A percentile compares a stretch with the other conserved stretches of the same genome.
These are phyloP conservation scores for Trichoderma lentiforme DNA, from an alignment of 2,329 filamentous ascomycete species.

Conservation along the genomic window DNA sequence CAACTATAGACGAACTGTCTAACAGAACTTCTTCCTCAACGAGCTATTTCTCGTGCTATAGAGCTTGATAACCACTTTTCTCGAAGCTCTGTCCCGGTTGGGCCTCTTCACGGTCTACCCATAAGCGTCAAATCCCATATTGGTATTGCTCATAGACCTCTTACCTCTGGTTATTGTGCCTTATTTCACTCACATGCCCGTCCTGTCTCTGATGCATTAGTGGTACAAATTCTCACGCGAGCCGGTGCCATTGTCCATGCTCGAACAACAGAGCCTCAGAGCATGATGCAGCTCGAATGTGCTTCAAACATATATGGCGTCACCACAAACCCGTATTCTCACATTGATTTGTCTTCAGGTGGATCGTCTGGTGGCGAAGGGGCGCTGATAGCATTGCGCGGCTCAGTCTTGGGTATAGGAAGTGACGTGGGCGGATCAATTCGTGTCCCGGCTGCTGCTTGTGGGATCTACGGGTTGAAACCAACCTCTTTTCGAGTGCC, in stretches of 20 bases:
- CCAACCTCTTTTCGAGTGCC: neutral
- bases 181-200: neutral
- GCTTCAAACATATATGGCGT: neutral
- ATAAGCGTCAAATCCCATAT: neutral
- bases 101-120: neutral
- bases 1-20: neutral
- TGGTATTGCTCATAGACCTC: neutral
- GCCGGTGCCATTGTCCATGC: neutral
- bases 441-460: neutral
- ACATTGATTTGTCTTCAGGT: neutral
- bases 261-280: neutral
- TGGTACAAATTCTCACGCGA: neutral
- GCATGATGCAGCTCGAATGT: conserved; percentile 1
- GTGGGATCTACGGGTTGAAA: neutral
- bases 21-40: neutral
- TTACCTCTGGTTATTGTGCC: neutral
- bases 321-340: neutral
- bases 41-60: neutral
- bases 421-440: neutral
- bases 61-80: neutral
- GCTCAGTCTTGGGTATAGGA: neutral
- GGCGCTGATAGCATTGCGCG: neutral
- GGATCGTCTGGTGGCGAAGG: neutral
- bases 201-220: neutral
- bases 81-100: neutral